phyloP scores from a whole-genome alignment of 495 filamentous ascomycete species.

The Symbiotaphrina buchneri region DNA sequence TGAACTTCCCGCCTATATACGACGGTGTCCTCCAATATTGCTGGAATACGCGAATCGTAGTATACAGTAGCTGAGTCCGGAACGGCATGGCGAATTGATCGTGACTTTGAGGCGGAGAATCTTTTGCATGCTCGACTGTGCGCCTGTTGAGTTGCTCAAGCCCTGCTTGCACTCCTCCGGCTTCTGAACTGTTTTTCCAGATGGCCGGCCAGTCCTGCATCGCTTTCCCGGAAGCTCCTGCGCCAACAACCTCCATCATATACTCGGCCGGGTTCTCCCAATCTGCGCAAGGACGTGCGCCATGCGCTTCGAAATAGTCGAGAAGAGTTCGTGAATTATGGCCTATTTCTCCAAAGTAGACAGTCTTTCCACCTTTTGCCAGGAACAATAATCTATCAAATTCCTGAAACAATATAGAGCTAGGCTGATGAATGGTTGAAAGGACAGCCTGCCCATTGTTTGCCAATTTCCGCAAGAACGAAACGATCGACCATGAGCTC shows the following conservation, averaged over 20 bases:
- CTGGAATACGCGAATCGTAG: slow-evolving; percentile 47
- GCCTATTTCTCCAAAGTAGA: slow-evolving; percentile 84
- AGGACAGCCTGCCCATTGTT: slow-evolving; percentile 72
- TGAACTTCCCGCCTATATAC: slow-evolving; percentile 57
- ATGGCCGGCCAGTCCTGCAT: slow-evolving; percentile 64
- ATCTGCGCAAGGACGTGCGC: slow-evolving; percentile 43
- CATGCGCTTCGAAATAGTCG: slow-evolving; percentile 62
- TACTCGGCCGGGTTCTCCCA: slow-evolving; percentile 80
- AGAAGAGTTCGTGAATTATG: slow-evolving; percentile 50
- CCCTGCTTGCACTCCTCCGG: slow-evolving; percentile 28
- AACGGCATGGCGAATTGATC: slow-evolving; percentile 34
- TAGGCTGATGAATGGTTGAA: slow-evolving; percentile 85
- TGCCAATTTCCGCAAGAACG: slow-evolving; percentile 58
- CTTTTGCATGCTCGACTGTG: slow-evolving; percentile 31
- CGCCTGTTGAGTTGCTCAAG: slow-evolving; percentile 50
- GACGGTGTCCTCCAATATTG: slow-evolving; percentile 79
- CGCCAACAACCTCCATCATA: slow-evolving; percentile 89
- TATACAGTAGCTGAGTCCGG: slow-evolving; percentile 24
- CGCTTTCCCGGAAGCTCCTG: slow-evolving; percentile 52
- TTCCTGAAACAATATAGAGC: slow-evolving; percentile 71
- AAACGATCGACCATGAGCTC: slow-evolving; percentile 68
- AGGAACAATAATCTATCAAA: slow-evolving; percentile 75
- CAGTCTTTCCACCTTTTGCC: slow-evolving; percentile 57
- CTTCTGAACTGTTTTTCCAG: slow-evolving; percentile 64
- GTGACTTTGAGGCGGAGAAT: slow-evolving; percentile 10